These are phyloP conservation scores for Ballota nigra DNA, from an alignment of 257 asterid species.

Conservation along the genomic window DNA sequence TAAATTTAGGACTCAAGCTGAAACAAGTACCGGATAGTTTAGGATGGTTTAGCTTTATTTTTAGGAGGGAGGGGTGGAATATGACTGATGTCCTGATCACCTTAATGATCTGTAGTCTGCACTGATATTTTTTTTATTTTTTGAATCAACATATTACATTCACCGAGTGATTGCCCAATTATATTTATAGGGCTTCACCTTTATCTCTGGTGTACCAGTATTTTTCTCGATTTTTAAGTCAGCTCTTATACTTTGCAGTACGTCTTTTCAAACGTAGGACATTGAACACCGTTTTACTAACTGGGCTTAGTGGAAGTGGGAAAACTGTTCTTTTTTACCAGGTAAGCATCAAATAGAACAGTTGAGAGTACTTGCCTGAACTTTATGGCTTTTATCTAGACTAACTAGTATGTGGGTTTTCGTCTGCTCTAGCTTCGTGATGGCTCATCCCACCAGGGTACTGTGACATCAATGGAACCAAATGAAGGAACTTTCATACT, in stretches of 20 bases:
- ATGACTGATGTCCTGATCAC: background rate
- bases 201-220: background rate
- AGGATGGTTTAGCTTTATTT: background rate
- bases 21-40: background rate
- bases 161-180: background rate
- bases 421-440: constrained; percentile 63
- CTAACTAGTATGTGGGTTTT: constrained; percentile 13
- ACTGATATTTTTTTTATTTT: background rate
- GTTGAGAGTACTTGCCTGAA: constrained; percentile 1
- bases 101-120: background rate
- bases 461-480: constrained; percentile 92
- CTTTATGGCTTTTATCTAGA: background rate
- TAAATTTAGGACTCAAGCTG: background rate
- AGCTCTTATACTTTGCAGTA: constrained; percentile 39
- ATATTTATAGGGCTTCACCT: background rate
- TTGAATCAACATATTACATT: background rate
- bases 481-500: constrained; percentile 66
- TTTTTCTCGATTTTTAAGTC: background rate
- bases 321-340: constrained; percentile 74
- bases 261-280: constrained; percentile 48
- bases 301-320: constrained; percentile 82
- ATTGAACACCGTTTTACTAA: constrained; percentile 54
- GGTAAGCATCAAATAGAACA: constrained; percentile 30
- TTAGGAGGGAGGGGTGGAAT: background rate
- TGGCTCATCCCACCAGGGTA: constrained; percentile 83